Conservation (phyloP, 495 filamentous ascomycete species). For the Sporormia fimetaria region DNA sequence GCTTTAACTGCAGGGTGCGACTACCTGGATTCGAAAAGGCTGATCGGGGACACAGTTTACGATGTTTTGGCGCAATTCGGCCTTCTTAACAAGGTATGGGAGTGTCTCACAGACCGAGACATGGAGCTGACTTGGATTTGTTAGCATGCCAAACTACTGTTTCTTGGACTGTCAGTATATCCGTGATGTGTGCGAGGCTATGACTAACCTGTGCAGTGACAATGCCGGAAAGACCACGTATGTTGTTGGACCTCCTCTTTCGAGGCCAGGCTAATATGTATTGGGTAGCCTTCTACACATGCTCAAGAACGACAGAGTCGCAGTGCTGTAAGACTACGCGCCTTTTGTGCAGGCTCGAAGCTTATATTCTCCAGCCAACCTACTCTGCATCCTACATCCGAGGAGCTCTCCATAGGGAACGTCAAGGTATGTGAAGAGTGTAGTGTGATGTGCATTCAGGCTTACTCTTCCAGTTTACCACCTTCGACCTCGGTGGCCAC, state of each 20-base stretch:
- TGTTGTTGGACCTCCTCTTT: background rate
- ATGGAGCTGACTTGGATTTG: background rate
- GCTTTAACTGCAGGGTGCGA: no score
- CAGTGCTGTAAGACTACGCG: slow-evolving; percentile 62
- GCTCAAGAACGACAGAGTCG: slow-evolving; percentile 46
- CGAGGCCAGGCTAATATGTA: no score
- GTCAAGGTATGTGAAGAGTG: slow-evolving; percentile 42
- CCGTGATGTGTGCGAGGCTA: background rate
- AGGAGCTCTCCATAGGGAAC: slow-evolving; percentile 93
- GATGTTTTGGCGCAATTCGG: slow-evolving; percentile 84
- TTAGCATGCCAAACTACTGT: slow-evolving; percentile 19
- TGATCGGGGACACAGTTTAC: slow-evolving; percentile 75
- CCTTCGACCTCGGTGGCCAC: slow-evolving; percentile 95
- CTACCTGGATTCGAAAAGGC: no score
- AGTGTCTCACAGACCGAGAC: background rate
- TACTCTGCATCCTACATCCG: slow-evolving; percentile 48
- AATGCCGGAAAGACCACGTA: slow-evolving; percentile 94
- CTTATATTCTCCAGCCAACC: background rate
- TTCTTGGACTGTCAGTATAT: slow-evolving; percentile 60
- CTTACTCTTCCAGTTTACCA: slow-evolving; percentile 86
- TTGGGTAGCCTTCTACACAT: slow-evolving; percentile 27
- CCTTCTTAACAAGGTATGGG: slow-evolving; percentile 78
- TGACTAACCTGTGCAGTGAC: slow-evolving; percentile 80
- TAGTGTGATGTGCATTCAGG: no score
- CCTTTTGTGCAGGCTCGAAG: slow-evolving; percentile 73